Evolutionary conservation across 2,329 filamentous ascomycete genomes (phyloP).

Genomic region (Dothideomycetes sp.): DNA sequence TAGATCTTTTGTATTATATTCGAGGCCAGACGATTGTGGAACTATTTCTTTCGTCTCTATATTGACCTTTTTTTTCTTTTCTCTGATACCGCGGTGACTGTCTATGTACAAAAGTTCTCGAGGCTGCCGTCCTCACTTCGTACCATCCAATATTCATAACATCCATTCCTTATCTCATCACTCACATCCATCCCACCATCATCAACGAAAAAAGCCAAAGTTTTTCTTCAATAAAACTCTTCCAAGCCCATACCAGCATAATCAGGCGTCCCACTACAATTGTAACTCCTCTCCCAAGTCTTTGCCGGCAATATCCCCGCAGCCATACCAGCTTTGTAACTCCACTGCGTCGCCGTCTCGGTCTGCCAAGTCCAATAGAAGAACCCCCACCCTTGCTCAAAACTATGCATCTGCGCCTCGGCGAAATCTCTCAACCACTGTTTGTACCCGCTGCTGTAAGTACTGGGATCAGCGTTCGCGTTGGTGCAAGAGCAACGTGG

Average conservation of each 20-base stretch:
- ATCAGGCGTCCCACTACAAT: constrained; percentile 33
- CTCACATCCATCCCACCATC: too few species aligned
- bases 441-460: constrained; percentile 69
- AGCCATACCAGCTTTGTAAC: constrained; percentile 69
- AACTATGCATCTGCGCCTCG: constrained; percentile 89
- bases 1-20: too few species aligned
- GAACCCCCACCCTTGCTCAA: constrained; percentile 92
- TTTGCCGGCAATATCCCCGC: constrained; percentile 66
- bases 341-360: constrained; percentile 81
- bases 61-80: too few species aligned
- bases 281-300: constrained; percentile 35
- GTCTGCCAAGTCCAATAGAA: constrained; percentile 99
- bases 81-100: too few species aligned
- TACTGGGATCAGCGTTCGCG: constrained; percentile 63
- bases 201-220: too few species aligned
- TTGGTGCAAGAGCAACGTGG: constrained; percentile 59
- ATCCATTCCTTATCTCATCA: too few species aligned
- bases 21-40: too few species aligned
- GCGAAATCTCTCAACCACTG: constrained; percentile 81
- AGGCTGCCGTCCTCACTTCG: too few species aligned
- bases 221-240: constrained; percentile 40
- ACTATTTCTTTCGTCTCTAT: too few species aligned
- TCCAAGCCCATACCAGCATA: constrained; percentile 32
- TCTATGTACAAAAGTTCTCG: too few species aligned
- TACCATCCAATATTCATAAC: too few species aligned